These are phyloP conservation scores for Graphilbum fragrans DNA, from an alignment of 2,329 filamentous ascomycete genomes.

Conservation along the genomic window DNA sequence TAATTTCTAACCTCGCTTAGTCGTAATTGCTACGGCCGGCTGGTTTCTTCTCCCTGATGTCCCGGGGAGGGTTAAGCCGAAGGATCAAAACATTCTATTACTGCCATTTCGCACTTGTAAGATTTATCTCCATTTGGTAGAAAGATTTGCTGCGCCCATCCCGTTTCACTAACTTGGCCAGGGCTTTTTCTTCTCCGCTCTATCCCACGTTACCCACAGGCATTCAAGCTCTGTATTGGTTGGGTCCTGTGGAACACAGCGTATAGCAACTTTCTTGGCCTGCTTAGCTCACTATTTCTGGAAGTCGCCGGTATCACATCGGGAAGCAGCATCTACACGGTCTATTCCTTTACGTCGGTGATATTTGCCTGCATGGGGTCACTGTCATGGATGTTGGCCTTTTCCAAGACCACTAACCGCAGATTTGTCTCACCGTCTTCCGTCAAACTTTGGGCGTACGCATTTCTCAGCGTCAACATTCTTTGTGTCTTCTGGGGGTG, in stretches of 20 bases:
- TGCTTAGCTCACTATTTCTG: constrained; percentile 3
- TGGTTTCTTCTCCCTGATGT: constrained; percentile 1
- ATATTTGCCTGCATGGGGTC: constrained; percentile 3
- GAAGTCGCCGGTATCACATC: constrained; percentile 1
- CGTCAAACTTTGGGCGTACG: constrained; percentile 3
- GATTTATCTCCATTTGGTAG: background rate
- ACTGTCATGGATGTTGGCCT: constrained; percentile 3
- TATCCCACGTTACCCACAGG: background rate
- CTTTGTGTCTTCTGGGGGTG: constrained; percentile 5
- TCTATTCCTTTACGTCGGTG: constrained; percentile 1
- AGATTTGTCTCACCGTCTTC: too few relatives aligned
- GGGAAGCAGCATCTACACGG: constrained; percentile 4
- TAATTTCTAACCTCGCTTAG: too few relatives aligned
- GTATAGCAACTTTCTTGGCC: constrained; percentile 1
- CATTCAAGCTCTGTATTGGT: constrained; percentile 4
- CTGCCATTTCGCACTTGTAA: background rate
- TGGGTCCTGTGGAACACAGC: constrained; percentile 6
- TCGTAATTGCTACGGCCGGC: background rate
- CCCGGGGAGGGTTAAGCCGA: background rate
- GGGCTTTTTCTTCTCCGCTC: background rate
- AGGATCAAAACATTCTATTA: background rate
- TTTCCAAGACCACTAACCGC: background rate
- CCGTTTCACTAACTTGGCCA: background rate
- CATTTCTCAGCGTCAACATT: constrained; percentile 2
- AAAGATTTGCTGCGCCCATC: too few relatives aligned